Base-by-base conservation (phyloP, 2,329 filamentous ascomycete species). In the Ophiobolus disseminans region DNA sequence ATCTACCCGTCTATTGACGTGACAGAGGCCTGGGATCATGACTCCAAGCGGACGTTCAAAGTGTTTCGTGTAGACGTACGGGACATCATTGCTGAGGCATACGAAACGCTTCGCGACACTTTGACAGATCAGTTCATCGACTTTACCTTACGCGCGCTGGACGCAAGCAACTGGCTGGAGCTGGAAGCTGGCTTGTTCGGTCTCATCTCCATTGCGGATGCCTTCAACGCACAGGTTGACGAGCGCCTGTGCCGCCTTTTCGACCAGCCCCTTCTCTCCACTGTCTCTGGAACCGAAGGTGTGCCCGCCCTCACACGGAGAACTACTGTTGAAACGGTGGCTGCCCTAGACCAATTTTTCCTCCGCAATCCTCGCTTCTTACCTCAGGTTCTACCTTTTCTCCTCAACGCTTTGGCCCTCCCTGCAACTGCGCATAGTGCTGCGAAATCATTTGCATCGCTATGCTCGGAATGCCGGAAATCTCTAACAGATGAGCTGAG, bases 61-160 rank as follows among this genome's bases (percentile, higher is more conserved):
- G 86, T 89, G 48, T 90, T 90, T 38, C 82, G 90, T 22, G 86
- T 88, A 58, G 90, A 95, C 62, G 86, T 92, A n/a, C 81, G 83
- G 40, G 90, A 95, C 67, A 80, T 94, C 40, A 77, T 94, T 21
- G 85, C 91, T 58, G 85, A 87, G 2, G 82, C 87, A 2, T 92
- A 86, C 59, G 79, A 86, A 3, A 66, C 77, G n/a, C 65, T 82
- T 9, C 76, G 77, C 3, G 69, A 74, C 11, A 63, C 65, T 16
- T 64, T 82, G 54, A 73, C 81, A 6, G 71, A 75, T 40, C 74
- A 76, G 31, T 75, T 82, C 52, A 73, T 80, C 32, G 64, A 75
- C 22, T 72, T 80, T 40, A 70, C 75, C 11, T 45, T 77, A 13
- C 66, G 67, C 20, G 73, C 76, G 9, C 61, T 82, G 8, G 61